Conservation (phyloP, 1,284 basidiomycete species). For the Stygiomarasmius scandens region DNA sequence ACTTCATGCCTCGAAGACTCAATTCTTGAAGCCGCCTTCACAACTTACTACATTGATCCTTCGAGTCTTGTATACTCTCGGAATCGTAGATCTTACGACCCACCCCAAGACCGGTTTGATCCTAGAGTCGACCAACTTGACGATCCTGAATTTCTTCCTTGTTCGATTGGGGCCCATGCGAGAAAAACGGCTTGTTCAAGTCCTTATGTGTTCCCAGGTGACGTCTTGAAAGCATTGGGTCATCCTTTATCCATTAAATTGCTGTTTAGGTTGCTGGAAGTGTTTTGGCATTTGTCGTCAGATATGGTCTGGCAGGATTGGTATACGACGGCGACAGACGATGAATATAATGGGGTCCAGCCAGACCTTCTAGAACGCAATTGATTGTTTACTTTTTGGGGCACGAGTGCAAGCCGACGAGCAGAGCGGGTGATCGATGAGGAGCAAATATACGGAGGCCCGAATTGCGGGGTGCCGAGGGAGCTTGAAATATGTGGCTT, state of each 20-base stretch:
- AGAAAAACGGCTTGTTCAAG: slow-evolving; percentile 75
- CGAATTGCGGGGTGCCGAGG: neutral
- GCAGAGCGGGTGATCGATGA: neutral
- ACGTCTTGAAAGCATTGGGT: slow-evolving; percentile 19
- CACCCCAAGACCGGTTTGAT: slow-evolving; percentile 61
- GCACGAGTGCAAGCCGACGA: neutral
- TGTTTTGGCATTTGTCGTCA: slow-evolving; percentile 75
- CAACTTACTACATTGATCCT: slow-evolving; percentile 57
- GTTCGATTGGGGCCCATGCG: slow-evolving; percentile 79
- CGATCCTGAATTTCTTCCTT: slow-evolving; percentile 84
- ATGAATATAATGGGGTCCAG: too few relatives aligned
- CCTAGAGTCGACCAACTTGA: slow-evolving; percentile 80
- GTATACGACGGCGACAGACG: slow-evolving; percentile 89
- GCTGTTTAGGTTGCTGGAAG: slow-evolving; percentile 65
- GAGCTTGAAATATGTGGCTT: neutral
- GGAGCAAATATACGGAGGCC: neutral
- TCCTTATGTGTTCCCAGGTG: slow-evolving; percentile 77
- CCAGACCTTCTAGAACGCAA: neutral
- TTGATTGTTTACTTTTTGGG: neutral
- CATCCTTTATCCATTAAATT: slow-evolving; percentile 9
- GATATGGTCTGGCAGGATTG: slow-evolving; percentile 86
- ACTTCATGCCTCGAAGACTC: slow-evolving; percentile 72
- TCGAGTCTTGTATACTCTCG: slow-evolving; percentile 57
- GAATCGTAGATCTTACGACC: slow-evolving; percentile 68
- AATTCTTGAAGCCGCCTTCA: slow-evolving; percentile 62